Evolutionary conservation across 768 basidiomycete species (phyloP).

Genomic region (Rossbeevera mucosa): DNA sequence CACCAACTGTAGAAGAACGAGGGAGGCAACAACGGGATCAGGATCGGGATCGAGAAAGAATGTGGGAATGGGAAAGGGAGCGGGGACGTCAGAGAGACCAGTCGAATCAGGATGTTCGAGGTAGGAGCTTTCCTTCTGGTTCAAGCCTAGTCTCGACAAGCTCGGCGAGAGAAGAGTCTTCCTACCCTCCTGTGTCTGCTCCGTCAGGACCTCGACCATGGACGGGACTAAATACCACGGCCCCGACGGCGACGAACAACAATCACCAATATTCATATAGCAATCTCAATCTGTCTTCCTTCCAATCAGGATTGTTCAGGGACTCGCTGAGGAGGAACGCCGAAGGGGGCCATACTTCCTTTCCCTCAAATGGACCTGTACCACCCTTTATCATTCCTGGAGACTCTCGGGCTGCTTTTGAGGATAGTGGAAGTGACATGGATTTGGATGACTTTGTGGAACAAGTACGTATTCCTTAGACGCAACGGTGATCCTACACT

Average conservation of each 20-base stretch:
- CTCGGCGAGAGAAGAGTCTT: conserved; percentile 16
- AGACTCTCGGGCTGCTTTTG: conserved; percentile 14
- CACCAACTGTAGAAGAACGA: conserved; percentile 8
- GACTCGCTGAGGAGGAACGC: conserved; percentile 29
- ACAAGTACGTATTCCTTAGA: conserved; percentile 6
- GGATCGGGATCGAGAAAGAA: conserved; percentile 11
- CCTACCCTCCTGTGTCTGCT: background rate
- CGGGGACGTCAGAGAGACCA: conserved; percentile 16
- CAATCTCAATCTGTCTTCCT: conserved; percentile 29
- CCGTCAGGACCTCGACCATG: conserved; percentile 5
- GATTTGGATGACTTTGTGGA: conserved; percentile 20
- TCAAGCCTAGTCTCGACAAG: conserved; percentile 13
- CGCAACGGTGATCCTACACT: background rate
- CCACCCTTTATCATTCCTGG: conserved; percentile 1
- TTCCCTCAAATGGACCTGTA: conserved; percentile 6
- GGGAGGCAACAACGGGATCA: conserved; percentile 4
- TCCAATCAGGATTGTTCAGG: conserved; percentile 31
- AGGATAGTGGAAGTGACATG: conserved; percentile 28
- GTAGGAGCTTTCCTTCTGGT: conserved; percentile 13
- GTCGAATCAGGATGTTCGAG: conserved; percentile 12
- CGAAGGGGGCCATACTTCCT: conserved; percentile 20
- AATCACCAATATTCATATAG: conserved; percentile 25
- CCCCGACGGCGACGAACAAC: conserved; percentile 3
- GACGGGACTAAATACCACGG: background rate
- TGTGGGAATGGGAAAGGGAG: conserved; percentile 13